Evolutionary conservation across 805 yeast genomes (phyloP), one percentile per base, ranked within the genome.

Genomic region (Grigorovia jiainica): DNA sequence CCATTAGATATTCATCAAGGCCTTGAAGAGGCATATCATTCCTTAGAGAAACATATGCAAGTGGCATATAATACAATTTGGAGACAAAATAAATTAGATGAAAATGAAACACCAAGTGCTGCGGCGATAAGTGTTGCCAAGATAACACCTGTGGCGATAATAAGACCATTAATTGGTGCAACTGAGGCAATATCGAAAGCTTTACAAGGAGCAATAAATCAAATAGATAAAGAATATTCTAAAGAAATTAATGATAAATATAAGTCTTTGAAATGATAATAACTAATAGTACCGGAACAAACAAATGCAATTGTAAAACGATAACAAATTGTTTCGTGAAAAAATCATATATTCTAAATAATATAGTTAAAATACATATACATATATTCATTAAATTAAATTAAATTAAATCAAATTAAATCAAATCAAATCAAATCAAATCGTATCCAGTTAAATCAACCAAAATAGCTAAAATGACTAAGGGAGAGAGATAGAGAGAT

Each of bases 101-200:
- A 80, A 77, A 0, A 23, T 3, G 33, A 18, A n/a, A 76, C 72
- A 45, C 77, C 86, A 0, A 80, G 75, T 51, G 80, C 72, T 4
- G 85, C 89, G 0, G 74, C 85, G 0, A 61, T 68, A 16, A 79
- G 86, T 1, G 68, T 87, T 11, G 79, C 84, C 11, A 75, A 74
- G 48, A 86, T 82, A 0, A 77, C 95, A 1, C 97, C 97, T 0
- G 76, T 86, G 13, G 79, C 86, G 16, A 61, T 89, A 13, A 70
- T 89, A 2, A 61, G 96, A 34, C 96, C 97, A 2, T 72, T 87
- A 47, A 87, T 89, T 51, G 97, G 97, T 2, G 87, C 95, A 0
- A 83, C 96, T 0, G 96, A 87, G 57, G 95, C 95, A 0, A 70
- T 89, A 6, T 81, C 90, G 5, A 83, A 79, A 53, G 73, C 95